Base-by-base conservation (phyloP, 192 early-diverging fungal genomes). In the Coemansia javaensis region DNA sequence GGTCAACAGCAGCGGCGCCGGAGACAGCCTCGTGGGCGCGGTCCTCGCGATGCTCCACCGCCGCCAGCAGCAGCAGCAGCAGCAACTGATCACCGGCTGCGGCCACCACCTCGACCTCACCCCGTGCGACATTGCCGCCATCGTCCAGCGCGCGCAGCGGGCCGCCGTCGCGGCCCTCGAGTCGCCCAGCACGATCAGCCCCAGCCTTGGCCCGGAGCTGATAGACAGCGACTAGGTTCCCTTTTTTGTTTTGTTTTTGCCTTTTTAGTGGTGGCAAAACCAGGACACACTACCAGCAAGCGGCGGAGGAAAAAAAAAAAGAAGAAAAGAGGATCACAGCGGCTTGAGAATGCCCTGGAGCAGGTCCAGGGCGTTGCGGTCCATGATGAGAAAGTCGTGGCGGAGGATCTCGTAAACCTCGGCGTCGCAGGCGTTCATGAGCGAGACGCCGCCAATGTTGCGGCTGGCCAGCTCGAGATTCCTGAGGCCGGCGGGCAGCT, bases 351-450 rank as follows among this genome's bases (percentile, higher is more conserved):
- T 78, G 47, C 68, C 52, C 46, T 85, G 75, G 10, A 88, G 71
- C 50, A 79, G 56, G 32, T 82, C 74, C 22, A 86, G 64, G 7
- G 84, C 82, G 46, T 77, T 66, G 57, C 77, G 72, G 45, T 89
- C 86, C 36, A 89, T 63, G 21, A 86, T 64, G 10, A 89, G 73
- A 17, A 77, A 77, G 43, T 89, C 77, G 39, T 82, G 79, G 59
- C 81, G 79, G 36, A 89, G 60, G 38, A 86, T 66, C 45, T 82
- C 74, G 53, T 85, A 72, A 7, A 86, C 85, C 54, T 89, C 83
- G 0, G 82, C 77, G 28, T 86, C 80, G 40, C 73, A 62, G 14
- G 83, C 80, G 15, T 77, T 41, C 59, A 85, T 74, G 7, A 84
- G 58, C 21, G 78, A 78, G 21, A 83, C 75, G 16, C 71, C 72